A percentile compares a stretch with the other conserved stretches of the same genome.
Conservation (phyloP, 2,329 filamentous ascomycete species). For the Chaetomium strumarium region DNA sequence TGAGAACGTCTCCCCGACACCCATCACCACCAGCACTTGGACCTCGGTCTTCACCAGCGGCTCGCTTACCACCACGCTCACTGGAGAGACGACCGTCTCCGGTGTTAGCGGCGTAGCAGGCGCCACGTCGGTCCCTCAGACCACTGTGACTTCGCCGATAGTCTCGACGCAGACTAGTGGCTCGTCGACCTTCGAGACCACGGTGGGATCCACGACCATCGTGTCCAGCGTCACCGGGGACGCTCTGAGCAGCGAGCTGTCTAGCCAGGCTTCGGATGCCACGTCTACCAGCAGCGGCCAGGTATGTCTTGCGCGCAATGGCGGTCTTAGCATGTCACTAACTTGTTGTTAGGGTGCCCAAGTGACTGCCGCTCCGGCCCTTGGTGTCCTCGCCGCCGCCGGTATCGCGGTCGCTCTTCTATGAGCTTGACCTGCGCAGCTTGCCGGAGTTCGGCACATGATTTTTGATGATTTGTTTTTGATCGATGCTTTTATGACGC, state of each 20-base stretch:
- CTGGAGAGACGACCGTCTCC: slow-evolving; percentile 34
- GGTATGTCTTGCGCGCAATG: slow-evolving; percentile 23
- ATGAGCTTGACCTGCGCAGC: slow-evolving; percentile 29
- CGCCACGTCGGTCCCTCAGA: slow-evolving; percentile 16
- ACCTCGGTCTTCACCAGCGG: slow-evolving; percentile 33
- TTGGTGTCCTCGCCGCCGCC: slow-evolving; percentile 43
- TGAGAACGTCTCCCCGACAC: slow-evolving; percentile 10
- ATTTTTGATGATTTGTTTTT: slow-evolving; percentile 16
- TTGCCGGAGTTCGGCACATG: slow-evolving; percentile 3
- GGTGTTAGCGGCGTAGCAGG: slow-evolving; percentile 22
- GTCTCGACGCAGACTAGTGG: slow-evolving; percentile 17
- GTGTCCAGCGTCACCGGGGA: slow-evolving; percentile 19
- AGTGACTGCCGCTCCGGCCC: slow-evolving; percentile 39
- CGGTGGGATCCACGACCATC: slow-evolving; percentile 23
- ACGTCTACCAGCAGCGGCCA: slow-evolving; percentile 22
- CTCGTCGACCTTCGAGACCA: slow-evolving; percentile 23
- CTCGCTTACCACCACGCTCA: slow-evolving; percentile 30
- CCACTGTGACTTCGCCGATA: slow-evolving; percentile 15
- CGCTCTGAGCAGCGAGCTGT: slow-evolving; percentile 21
- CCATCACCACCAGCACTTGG: slow-evolving; percentile 34
- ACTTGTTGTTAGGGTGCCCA: slow-evolving; percentile 29
- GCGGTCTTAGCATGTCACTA: neutral
- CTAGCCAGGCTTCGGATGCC: slow-evolving; percentile 18
- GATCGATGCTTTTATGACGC: slow-evolving; percentile 18
- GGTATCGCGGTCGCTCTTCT: slow-evolving; percentile 45